phyloP scores from a whole-genome alignment of 2,329 filamentous ascomycete species.

The Graphiopsis chlorocephala region DNA sequence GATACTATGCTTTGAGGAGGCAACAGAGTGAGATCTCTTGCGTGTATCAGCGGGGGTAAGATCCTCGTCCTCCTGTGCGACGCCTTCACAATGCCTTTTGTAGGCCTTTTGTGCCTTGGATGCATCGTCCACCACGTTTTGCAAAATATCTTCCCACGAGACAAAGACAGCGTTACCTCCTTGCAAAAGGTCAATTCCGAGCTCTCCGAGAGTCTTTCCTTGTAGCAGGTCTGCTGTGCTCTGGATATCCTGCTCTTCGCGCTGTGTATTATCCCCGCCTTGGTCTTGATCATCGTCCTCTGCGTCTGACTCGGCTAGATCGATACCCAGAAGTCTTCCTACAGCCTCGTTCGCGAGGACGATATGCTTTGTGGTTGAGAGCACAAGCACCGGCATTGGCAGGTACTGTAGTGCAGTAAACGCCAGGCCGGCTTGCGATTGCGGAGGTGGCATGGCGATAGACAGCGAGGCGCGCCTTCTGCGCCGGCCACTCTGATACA shows the following conservation, averaged over 20 bases:
- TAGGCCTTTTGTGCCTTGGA: conserved; percentile 27
- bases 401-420: conserved; percentile 71
- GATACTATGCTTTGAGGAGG: conserved; percentile 21
- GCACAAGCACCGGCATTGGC: conserved; percentile 67
- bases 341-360: conserved; percentile 74
- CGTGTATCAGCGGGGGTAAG: conserved; percentile 21
- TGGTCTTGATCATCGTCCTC: conserved; percentile 17
- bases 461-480: conserved; percentile 29
- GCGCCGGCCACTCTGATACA: conserved; percentile 16
- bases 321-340: conserved; percentile 64
- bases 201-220: conserved; percentile 64
- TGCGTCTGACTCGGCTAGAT: conserved; percentile 31
- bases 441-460: conserved; percentile 34
- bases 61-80: conserved; percentile 19
- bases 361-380: conserved; percentile 67
- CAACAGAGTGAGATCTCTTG: conserved; percentile 22
- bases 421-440: conserved; percentile 43
- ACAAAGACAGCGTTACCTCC: conserved; percentile 57
- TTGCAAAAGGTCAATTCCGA: conserved; percentile 71
- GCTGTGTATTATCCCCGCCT: not conserved
- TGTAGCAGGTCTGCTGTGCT: conserved; percentile 59
- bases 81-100: conserved; percentile 2
- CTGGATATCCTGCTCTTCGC: conserved; percentile 22
- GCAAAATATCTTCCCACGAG: conserved; percentile 50
- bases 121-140: conserved; percentile 43